Evolutionary conservation across 306 rosid species (phyloP), one percentile per base, ranked within the genome.

Genomic region (Glycine latifolia): DNA sequence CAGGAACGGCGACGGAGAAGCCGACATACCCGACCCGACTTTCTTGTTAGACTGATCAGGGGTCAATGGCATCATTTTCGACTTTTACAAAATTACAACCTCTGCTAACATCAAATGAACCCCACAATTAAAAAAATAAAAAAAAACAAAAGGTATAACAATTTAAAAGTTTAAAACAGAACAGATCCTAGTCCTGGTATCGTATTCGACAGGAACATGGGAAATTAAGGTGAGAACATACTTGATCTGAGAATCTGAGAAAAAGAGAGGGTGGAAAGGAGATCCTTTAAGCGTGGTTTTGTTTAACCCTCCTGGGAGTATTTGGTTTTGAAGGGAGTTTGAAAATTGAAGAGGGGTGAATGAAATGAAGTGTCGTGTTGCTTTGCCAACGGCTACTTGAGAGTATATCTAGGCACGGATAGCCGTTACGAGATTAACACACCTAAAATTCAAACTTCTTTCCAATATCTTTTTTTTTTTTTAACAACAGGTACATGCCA

Each of bases 1-100:
- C 0, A 90, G 86, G 81, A 92, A 95, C 4, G 99, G 99, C 39
- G 94, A 75, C 0, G 97, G 99, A 55, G 97, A 85, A 0, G 97
- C 81, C 0, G 92, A 39, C 17, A 90, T 72, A 72, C 99, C 97
- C 26, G 85, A 67, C 10, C 99, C 97, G 26, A 89, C 89, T 89
- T 95, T 95, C 89, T 86, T 67, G 20, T 11, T 86, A 10, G 88
- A 37, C 73, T 83, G 91, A 90, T 94, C 98, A 6, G 98, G 98
- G 44, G 98, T 94, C 10, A 87, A 6, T 15, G 97, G 82, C 91
- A 85, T 86, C 70, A 75, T 90, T 49, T 79, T 73, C 55, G 0
- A 33, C 43, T 80, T 53, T 48, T 17, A 17, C 43, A 55, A 68
- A 50, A 63, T 43, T 26, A 31, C 44, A 56, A 78, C 59, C 62